A percentile compares a stretch with the other conserved stretches of the same genome.
These are phyloP conservation scores for Drechslerella coelobrocha DNA, from an alignment of 2,329 filamentous ascomycete genomes.

Conservation along the genomic window DNA sequence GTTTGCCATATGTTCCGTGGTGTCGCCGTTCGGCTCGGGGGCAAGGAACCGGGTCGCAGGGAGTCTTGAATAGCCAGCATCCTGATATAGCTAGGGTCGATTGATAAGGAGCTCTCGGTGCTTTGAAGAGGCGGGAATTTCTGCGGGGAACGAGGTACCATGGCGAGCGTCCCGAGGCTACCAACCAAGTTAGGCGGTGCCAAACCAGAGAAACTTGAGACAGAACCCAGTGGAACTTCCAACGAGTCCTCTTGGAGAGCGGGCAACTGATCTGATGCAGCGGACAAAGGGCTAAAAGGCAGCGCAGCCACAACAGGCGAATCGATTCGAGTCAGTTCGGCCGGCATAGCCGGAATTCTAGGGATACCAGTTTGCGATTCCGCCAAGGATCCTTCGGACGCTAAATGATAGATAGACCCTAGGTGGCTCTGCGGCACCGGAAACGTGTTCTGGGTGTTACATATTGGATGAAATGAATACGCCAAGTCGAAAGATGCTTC, in stretches of 20 bases:
- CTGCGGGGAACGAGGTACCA: background rate
- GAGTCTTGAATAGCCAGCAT: background rate
- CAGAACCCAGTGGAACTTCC: background rate
- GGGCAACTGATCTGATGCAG: background rate
- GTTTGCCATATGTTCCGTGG: background rate
- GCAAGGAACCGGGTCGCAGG: background rate
- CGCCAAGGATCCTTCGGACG: background rate
- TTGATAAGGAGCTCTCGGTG: constrained; percentile 7
- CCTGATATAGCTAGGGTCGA: background rate
- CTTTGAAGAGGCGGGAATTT: constrained; percentile 19
- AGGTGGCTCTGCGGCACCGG: background rate
- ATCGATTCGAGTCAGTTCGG: background rate
- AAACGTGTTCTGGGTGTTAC: background rate
- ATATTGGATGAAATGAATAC: background rate
- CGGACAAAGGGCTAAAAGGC: constrained; percentile 14
- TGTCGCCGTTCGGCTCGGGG: background rate
- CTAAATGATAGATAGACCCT: background rate
- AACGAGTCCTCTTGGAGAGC: too few relatives aligned
- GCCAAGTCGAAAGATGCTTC: background rate
- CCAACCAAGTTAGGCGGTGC: too few relatives aligned
- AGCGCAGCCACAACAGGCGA: constrained; percentile 1
- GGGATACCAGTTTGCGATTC: background rate
- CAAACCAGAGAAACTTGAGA: constrained; percentile 6
- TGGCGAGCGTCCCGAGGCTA: background rate
- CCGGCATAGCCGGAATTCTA: background rate